phyloP scores from a whole-genome alignment of 495 filamentous ascomycete genomes.

The Filosporella fistucella region DNA sequence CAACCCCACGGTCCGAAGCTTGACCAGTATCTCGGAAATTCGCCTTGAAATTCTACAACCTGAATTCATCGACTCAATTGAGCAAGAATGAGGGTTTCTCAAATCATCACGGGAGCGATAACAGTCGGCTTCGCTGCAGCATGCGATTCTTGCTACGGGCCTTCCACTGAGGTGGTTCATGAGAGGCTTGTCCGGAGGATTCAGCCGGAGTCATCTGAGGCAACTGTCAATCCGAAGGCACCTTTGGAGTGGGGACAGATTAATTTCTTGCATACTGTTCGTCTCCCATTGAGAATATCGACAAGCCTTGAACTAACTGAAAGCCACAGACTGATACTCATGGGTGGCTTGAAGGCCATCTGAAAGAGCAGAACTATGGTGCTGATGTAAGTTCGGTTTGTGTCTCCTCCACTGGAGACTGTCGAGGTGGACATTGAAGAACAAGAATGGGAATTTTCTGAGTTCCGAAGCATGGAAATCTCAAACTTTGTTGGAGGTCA shows the following conservation, averaged over 20 bases:
- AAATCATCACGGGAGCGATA: background rate
- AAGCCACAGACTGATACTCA: conserved; percentile 30
- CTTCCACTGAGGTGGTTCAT: conserved; percentile 29
- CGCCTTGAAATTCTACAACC: background rate
- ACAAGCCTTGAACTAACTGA: background rate
- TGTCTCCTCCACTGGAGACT: conserved; percentile 79
- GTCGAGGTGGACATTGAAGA: no score
- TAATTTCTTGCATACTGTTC: conserved; percentile 79
- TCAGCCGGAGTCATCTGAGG: conserved; percentile 42
- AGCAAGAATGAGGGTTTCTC: background rate
- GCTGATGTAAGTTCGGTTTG: conserved; percentile 99
- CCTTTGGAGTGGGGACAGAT: conserved; percentile 82
- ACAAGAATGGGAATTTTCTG: no score
- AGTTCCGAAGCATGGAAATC: no score
- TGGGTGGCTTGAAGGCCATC: conserved; percentile 90
- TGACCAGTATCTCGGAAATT: background rate
- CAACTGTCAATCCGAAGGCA: conserved; percentile 76
- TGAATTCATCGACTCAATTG: background rate
- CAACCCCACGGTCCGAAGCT: background rate
- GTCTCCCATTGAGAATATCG: conserved; percentile 23
- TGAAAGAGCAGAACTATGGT: conserved; percentile 85
- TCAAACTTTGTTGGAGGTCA: no score
- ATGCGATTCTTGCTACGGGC: conserved; percentile 31
- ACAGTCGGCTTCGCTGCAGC: conserved; percentile 15
- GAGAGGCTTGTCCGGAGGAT: conserved; percentile 37